phyloP scores from a whole-genome alignment of 2,329 filamentous ascomycete species.

The Dothiorella sarmentorum region DNA sequence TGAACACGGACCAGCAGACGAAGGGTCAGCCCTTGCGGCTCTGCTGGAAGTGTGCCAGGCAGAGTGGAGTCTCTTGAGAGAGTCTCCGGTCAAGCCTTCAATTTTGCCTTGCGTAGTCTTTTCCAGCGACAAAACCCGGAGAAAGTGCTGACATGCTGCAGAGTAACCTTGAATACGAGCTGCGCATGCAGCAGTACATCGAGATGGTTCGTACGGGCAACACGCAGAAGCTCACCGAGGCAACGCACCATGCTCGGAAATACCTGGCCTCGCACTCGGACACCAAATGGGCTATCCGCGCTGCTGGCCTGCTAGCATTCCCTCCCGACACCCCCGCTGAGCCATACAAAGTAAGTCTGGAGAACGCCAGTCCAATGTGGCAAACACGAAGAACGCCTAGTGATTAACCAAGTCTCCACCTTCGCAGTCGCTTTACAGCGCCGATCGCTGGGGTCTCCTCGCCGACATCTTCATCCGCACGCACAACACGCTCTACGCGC shows the following conservation, averaged over 20 bases:
- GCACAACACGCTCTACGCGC: conserved; percentile 78
- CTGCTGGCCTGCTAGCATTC: conserved; percentile 78
- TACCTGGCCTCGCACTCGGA: conserved; percentile 70
- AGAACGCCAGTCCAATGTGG: not conserved
- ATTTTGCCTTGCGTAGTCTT: not conserved
- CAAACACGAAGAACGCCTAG: not conserved
- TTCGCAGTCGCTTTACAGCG: conserved; percentile 66
- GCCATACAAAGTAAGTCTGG: conserved; percentile 54
- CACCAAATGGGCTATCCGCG: conserved; percentile 65
- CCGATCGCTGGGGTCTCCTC: conserved; percentile 69
- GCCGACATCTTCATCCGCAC: conserved; percentile 78
- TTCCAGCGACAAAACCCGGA: too few relatives aligned
- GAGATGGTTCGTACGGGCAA: conserved; percentile 70
- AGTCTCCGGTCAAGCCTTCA: too few relatives aligned
- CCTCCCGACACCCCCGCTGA: conserved; percentile 57
- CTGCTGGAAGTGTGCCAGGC: not conserved
- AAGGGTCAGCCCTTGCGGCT: too few relatives aligned
- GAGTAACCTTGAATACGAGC: conserved; percentile 86
- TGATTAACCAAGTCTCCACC: not conserved
- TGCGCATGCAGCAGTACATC: conserved; percentile 91
- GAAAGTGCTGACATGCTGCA: conserved; percentile 34
- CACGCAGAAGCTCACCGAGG: conserved; percentile 65
- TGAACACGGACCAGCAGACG: not conserved
- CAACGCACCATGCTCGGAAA: conserved; percentile 77
- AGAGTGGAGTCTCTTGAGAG: too few relatives aligned